phyloP scores from a whole-genome alignment of 768 basidiomycete species.

The Agaricus blazei region DNA sequence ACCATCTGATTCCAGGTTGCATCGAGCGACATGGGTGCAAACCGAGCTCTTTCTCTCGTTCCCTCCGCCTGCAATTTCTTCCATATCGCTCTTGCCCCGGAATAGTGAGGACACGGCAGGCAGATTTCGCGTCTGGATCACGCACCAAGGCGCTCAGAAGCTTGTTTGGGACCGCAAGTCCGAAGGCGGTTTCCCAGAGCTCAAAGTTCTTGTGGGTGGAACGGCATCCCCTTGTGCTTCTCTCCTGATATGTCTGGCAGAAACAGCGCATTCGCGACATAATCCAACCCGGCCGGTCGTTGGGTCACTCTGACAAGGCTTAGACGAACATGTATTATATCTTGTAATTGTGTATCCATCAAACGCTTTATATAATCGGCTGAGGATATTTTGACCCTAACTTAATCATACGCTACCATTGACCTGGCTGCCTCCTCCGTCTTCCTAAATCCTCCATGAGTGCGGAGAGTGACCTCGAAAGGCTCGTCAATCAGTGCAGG shows the following conservation, averaged over 20 bases:
- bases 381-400: constrained; percentile 8
- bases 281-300: constrained; percentile 71
- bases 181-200: constrained; percentile 89
- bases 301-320: constrained; percentile 86
- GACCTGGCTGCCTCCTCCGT: constrained; percentile 1
- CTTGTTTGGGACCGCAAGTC: constrained; percentile 88
- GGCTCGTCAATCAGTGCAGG: constrained; percentile 61
- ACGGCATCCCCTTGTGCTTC: background rate
- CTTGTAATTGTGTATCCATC: background rate
- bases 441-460: constrained; percentile 37
- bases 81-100: constrained; percentile 69
- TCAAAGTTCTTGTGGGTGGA: constrained; percentile 68
- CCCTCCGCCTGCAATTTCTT: constrained; percentile 65
- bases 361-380: constrained; percentile 10
- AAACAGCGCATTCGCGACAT: constrained; percentile 87
- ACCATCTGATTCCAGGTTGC: constrained; percentile 55
- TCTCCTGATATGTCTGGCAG: constrained; percentile 29
- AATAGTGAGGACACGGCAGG: constrained; percentile 82
- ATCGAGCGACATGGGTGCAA: constrained; percentile 90
- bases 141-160: constrained; percentile 24
- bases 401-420: background rate
- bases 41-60: constrained; percentile 92
- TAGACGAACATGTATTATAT: background rate
- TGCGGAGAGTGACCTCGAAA: constrained; percentile 45
- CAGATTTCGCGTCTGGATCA: constrained; percentile 88